phyloP scores from a whole-genome alignment of 179 eudicot genomes.

The Vitellaria paradoxa region DNA sequence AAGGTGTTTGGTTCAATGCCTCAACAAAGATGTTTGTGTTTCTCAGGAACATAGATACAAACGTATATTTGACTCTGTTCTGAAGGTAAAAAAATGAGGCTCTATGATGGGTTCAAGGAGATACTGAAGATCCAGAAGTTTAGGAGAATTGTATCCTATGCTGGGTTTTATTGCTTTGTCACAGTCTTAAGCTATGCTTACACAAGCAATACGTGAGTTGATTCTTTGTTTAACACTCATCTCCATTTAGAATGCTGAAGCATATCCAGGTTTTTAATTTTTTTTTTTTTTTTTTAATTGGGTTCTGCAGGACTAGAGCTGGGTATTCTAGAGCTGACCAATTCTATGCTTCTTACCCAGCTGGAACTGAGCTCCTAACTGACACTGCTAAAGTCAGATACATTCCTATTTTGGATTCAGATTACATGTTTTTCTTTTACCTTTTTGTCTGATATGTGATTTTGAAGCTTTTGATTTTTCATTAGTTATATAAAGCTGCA shows the following conservation, averaged over 20 bases:
- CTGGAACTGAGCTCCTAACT: constrained; percentile 87
- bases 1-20: constrained; percentile 27
- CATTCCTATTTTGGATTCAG: neutral
- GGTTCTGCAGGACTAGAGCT: constrained; percentile 65
- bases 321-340: constrained; percentile 92
- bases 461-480: constrained; percentile 16
- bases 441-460: neutral
- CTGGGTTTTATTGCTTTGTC: constrained; percentile 58
- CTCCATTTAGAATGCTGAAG: neutral
- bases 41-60: constrained; percentile 13
- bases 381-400: constrained; percentile 72
- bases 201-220: constrained; percentile 74
- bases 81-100: constrained; percentile 27
- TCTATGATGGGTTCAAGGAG: constrained; percentile 56
- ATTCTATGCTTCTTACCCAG: constrained; percentile 86
- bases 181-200: constrained; percentile 62
- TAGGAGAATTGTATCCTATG: constrained; percentile 54
- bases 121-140: constrained; percentile 82
- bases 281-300: neutral
- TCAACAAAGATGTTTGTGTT: constrained; percentile 10
- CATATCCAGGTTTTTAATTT: neutral
- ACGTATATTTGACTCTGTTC: neutral
- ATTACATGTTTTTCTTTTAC: neutral
- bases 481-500: constrained; percentile 79
- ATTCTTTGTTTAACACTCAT: neutral